These are phyloP conservation scores for Sesbania bispinosa DNA, from an alignment of 306 rosid genomes.

Conservation along the genomic window DNA sequence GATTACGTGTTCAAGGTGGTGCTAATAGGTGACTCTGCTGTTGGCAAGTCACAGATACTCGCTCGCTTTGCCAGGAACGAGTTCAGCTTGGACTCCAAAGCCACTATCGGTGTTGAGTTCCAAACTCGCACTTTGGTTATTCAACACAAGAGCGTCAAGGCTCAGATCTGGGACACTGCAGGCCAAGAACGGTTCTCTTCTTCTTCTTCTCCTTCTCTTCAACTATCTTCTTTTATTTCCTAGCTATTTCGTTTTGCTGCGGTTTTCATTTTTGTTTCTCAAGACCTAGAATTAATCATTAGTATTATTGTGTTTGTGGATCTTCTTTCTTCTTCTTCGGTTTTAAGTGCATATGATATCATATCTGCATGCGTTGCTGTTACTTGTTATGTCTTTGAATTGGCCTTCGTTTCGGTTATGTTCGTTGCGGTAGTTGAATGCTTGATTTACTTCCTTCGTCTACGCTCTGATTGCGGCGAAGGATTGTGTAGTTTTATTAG, in stretches of 20 bases:
- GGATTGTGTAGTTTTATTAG: background rate
- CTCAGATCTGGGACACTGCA: conserved; percentile 99
- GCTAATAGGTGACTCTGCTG: conserved; percentile 91
- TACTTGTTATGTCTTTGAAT: background rate
- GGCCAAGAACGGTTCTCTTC: conserved; percentile 86
- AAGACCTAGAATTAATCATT: background rate
- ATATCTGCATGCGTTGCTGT: background rate
- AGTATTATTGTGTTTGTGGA: background rate
- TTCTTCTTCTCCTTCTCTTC: no score
- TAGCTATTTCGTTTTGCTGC: background rate
- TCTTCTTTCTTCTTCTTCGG: background rate
- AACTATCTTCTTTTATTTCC: background rate
- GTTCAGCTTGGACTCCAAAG: conserved; percentile 87
- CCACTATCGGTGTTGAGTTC: conserved; percentile 93
- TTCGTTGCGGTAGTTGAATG: background rate
- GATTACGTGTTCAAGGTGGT: conserved; percentile 95
- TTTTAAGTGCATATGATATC: background rate
- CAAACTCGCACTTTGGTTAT: conserved; percentile 86
- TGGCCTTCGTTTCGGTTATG: background rate
- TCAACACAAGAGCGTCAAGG: conserved; percentile 84
- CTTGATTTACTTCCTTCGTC: background rate
- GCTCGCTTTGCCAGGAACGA: conserved; percentile 87
- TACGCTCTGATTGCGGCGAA: background rate
- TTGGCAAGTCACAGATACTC: conserved; percentile 87
- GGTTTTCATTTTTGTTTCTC: background rate